phyloP scores from a whole-genome alignment of 257 asterid genomes.

The Galeopsis tetrahit region DNA sequence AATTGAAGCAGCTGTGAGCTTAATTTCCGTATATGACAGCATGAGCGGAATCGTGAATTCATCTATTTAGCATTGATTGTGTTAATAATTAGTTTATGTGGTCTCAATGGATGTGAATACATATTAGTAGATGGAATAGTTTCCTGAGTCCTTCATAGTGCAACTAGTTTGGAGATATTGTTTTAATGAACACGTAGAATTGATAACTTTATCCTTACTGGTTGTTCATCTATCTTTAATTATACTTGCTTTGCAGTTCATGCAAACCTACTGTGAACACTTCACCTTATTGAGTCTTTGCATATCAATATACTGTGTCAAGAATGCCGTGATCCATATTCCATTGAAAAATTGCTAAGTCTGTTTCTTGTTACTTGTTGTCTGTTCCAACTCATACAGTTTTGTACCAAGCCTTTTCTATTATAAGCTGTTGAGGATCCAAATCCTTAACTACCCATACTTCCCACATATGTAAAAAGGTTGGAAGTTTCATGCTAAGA shows the following conservation, averaged over 20 bases:
- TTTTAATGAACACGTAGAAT: neutral
- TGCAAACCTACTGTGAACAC: neutral
- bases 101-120: neutral
- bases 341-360: neutral
- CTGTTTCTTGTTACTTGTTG: neutral
- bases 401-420: neutral
- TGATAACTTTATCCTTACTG: neutral
- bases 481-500: neutral
- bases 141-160: neutral
- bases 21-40: neutral
- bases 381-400: neutral
- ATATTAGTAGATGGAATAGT: neutral
- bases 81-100: neutral
- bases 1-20: neutral
- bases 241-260: neutral
- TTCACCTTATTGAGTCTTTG: constrained; percentile 14
- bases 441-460: neutral
- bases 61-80: neutral
- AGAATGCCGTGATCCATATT: neutral
- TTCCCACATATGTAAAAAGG: neutral
- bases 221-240: neutral
- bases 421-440: neutral
- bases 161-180: constrained; percentile 9
- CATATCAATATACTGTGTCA: neutral
- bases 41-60: constrained; percentile 15